Evolutionary conservation across 352 stramenopile species (phyloP).

Genomic region (Nothophytophthora sp.): DNA sequence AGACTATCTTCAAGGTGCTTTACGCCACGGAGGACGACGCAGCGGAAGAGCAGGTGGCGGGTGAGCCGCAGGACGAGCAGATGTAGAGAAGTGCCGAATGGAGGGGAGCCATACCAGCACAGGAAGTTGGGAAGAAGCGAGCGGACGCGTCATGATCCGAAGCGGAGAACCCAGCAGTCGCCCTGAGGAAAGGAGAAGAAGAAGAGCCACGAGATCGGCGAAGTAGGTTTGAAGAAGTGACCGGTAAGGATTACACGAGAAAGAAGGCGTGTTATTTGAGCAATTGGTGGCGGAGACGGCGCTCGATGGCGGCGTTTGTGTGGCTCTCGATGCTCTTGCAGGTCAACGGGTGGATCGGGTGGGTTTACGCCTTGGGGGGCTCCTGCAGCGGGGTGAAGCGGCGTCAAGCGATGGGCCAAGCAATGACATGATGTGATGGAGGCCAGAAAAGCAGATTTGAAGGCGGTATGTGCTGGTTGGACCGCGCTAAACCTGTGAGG

Average conservation of each 20-base stretch:
- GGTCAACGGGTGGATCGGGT: too few relatives aligned
- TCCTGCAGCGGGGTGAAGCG: too few relatives aligned
- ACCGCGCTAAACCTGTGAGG: too few relatives aligned
- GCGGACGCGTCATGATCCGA: too few relatives aligned
- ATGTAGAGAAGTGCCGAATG: slow-evolving; percentile 28
- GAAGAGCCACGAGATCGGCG: slow-evolving; percentile 4
- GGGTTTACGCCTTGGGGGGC: too few relatives aligned
- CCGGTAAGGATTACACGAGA: slow-evolving; percentile 20
- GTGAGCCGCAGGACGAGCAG: slow-evolving; percentile 55
- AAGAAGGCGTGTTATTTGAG: slow-evolving; percentile 29
- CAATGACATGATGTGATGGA: not conserved
- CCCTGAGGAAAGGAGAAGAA: not conserved
- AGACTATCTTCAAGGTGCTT: slow-evolving; percentile 84
- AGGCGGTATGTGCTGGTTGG: too few relatives aligned
- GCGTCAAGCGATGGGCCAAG: too few relatives aligned
- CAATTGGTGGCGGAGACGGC: slow-evolving; percentile 2
- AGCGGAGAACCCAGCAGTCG: too few relatives aligned
- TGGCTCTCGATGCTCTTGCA: not conserved
- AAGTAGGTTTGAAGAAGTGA: slow-evolving; percentile 13
- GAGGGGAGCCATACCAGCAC: not conserved
- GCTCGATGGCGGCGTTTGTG: not conserved
- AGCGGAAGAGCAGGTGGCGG: slow-evolving; percentile 33
- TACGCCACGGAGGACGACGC: slow-evolving; percentile 78
- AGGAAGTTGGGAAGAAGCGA: too few relatives aligned
- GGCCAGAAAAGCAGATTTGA: not conserved